Conservation (phyloP, 352 stramenopile genomes). For the Globisporangium canariense region DNA sequence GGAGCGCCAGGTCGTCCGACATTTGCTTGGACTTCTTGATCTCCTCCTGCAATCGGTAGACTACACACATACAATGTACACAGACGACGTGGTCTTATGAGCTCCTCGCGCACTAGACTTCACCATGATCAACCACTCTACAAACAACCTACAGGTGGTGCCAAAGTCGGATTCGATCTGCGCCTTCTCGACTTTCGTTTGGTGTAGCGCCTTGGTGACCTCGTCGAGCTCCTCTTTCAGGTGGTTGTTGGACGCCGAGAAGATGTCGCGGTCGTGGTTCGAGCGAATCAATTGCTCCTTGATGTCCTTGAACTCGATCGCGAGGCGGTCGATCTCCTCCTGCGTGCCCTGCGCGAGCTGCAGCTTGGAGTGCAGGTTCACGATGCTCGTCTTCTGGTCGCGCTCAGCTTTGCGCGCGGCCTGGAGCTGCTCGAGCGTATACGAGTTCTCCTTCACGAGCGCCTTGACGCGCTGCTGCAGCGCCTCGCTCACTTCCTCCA, state of each 20-base stretch:
- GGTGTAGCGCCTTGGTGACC: conserved; percentile 61
- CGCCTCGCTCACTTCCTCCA: conserved; percentile 69
- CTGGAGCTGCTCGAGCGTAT: conserved; percentile 75
- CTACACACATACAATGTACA: conserved; percentile 13
- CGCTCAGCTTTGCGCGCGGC: conserved; percentile 64
- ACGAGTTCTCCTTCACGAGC: conserved; percentile 74
- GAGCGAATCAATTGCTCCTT: conserved; percentile 65
- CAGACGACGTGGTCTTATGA: not conserved
- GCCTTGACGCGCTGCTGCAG: conserved; percentile 74
- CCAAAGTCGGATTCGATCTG: conserved; percentile 74
- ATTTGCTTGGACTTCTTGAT: conserved; percentile 54
- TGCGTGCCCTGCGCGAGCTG: conserved; percentile 61
- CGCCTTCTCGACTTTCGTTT: conserved; percentile 62
- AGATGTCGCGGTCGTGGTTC: conserved; percentile 74
- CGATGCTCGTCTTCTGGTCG: conserved; percentile 66
- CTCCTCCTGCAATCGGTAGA: conserved; percentile 66
- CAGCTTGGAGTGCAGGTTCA: conserved; percentile 62
- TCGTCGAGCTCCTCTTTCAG: conserved; percentile 69
- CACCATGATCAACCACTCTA: not conserved
- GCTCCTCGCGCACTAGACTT: not conserved
- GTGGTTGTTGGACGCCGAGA: conserved; percentile 72
- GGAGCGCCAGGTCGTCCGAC: conserved; percentile 34
- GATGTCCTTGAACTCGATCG: conserved; percentile 55
- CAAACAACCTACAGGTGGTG: conserved; percentile 41
- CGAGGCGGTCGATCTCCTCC: conserved; percentile 60